phyloP scores from a whole-genome alignment of 169 alveolate species.

The Cryptosporidium meleagridis region DNA sequence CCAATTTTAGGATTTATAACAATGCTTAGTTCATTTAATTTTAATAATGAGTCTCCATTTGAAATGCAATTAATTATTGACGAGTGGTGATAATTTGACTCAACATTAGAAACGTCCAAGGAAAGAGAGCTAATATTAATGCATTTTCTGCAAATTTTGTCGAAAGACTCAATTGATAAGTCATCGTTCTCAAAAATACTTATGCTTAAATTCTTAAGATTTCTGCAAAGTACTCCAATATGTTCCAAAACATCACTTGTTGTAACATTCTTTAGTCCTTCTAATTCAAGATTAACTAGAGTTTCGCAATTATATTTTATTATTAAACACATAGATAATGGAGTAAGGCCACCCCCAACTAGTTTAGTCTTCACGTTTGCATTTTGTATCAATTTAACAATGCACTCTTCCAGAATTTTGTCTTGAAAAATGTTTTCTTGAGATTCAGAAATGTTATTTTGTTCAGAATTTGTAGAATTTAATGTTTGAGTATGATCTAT shows the following conservation, averaged over 20 bases:
- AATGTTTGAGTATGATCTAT: not conserved
- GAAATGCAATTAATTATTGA: slow-evolving; percentile 11
- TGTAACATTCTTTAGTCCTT: slow-evolving; percentile 47
- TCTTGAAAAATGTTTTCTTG: not conserved
- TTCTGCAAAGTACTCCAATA: slow-evolving; percentile 13
- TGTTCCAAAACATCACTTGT: slow-evolving; percentile 58
- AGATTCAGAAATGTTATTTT: not conserved
- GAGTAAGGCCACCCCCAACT: slow-evolving; percentile 62
- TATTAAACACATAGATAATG: slow-evolving; percentile 61
- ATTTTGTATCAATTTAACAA: not conserved
- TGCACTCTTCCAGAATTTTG: not conserved
- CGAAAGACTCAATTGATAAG: slow-evolving; percentile 8
- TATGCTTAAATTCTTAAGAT: not conserved
- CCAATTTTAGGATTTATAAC: slow-evolving; percentile 19
- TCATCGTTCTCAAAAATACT: slow-evolving; percentile 47
- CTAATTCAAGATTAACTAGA: slow-evolving; percentile 33
- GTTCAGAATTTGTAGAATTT: not conserved
- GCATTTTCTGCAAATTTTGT: slow-evolving; percentile 20
- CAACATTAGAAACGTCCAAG: slow-evolving; percentile 18
- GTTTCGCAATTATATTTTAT: slow-evolving; percentile 12
- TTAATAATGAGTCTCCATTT: not conserved
- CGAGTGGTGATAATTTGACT: slow-evolving; percentile 4
- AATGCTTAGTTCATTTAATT: slow-evolving; percentile 14
- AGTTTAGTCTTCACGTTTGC: slow-evolving; percentile 15
- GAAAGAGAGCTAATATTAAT: not conserved